phyloP scores from a whole-genome alignment of 2,329 filamentous ascomycete species.

The Diaporthe helianthi region DNA sequence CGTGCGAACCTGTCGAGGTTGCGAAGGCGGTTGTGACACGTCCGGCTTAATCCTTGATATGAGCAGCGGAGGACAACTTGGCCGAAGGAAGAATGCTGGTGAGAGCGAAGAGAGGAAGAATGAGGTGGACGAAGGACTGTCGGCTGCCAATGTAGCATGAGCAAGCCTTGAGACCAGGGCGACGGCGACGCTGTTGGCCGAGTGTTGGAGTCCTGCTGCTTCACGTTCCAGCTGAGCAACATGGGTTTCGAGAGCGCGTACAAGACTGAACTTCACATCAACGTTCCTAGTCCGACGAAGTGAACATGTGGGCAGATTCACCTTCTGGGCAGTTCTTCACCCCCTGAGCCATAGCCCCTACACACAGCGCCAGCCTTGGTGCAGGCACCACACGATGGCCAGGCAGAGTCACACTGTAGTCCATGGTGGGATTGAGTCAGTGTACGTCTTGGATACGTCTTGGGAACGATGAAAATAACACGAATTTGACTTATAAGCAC shows the following conservation, averaged over 20 bases:
- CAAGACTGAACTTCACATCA: not conserved
- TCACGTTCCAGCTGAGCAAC: slow-evolving; percentile 22
- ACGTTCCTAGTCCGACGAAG: not conserved
- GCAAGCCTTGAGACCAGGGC: slow-evolving; percentile 24
- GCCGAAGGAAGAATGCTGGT: slow-evolving; percentile 18
- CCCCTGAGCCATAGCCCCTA: slow-evolving; percentile 15
- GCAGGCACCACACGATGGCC: slow-evolving; percentile 19
- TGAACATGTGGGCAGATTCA: not conserved
- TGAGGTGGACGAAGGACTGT: not conserved
- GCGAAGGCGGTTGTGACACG: not conserved
- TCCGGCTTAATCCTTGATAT: slow-evolving; percentile 20
- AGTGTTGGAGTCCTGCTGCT: slow-evolving; percentile 23
- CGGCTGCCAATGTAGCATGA: slow-evolving; percentile 8
- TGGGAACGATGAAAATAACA: not conserved
- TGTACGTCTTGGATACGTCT: not conserved
- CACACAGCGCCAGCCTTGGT: slow-evolving; percentile 27
- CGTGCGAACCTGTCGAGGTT: slow-evolving; percentile 3
- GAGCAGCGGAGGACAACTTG: slow-evolving; percentile 23
- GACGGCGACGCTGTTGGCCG: slow-evolving; percentile 19
- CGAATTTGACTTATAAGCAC: not conserved
- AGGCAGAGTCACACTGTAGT: slow-evolving; percentile 23
- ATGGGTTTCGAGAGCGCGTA: slow-evolving; percentile 17
- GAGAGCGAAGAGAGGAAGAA: slow-evolving; percentile 25
- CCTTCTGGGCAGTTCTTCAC: slow-evolving; percentile 24
- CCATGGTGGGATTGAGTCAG: not conserved